Percentiles rank a stretch among this genome's conserved stretches.
Conservation (phyloP, 2,329 filamentous ascomycete genomes). For the Talaromyces sp. region DNA sequence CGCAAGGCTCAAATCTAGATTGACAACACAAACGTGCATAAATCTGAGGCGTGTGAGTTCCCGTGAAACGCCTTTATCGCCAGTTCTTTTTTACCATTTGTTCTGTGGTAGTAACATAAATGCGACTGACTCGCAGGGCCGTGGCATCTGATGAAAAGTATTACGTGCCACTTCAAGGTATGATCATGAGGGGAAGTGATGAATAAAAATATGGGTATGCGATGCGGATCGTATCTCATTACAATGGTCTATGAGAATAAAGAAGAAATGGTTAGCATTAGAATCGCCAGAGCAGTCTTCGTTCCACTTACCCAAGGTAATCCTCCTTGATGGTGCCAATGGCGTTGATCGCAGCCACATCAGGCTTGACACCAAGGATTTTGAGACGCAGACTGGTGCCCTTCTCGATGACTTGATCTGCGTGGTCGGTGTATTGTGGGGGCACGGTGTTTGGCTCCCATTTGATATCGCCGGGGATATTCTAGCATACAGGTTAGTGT, state of each 20-base stretch:
- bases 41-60: neutral
- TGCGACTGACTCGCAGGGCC: neutral
- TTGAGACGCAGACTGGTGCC: slow-evolving; percentile 92
- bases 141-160: neutral
- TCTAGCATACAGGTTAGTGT: slow-evolving; percentile 31
- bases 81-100: slow-evolving; percentile 2
- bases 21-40: neutral
- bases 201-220: slow-evolving; percentile 14
- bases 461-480: slow-evolving; percentile 85
- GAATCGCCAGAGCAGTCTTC: neutral
- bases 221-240: slow-evolving; percentile 28
- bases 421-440: slow-evolving; percentile 95
- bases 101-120: neutral
- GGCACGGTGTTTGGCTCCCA: slow-evolving; percentile 95
- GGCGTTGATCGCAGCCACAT: slow-evolving; percentile 93
- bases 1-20: neutral
- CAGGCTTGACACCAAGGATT: slow-evolving; percentile 88
- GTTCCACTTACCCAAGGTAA: slow-evolving; percentile 48
- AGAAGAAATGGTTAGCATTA: slow-evolving; percentile 13
- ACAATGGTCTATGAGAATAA: slow-evolving; percentile 31
- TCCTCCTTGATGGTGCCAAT: slow-evolving; percentile 94
- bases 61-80: neutral
- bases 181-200: slow-evolving; percentile 12
- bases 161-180: neutral
- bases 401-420: slow-evolving; percentile 89